These are phyloP conservation scores for Citrus mangshanensis DNA, from an alignment of 345 rosid species.

Conservation along the genomic window DNA sequence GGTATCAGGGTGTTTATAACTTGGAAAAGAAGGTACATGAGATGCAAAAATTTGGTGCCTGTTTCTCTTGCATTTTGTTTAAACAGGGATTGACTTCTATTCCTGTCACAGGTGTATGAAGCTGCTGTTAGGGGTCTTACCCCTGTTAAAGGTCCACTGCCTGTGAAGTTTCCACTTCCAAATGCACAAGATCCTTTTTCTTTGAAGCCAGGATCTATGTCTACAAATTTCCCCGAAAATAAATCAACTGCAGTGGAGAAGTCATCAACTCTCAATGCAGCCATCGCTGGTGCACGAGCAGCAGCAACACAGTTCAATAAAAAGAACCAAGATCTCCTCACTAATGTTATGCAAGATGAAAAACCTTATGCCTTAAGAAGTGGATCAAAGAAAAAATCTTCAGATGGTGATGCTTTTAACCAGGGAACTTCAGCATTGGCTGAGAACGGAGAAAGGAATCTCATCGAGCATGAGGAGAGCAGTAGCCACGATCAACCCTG, in stretches of 20 bases:
- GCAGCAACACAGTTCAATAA: slow-evolving; percentile 80
- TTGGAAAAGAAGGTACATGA: slow-evolving; percentile 78
- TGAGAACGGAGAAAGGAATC: slow-evolving; percentile 6
- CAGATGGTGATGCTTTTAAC: slow-evolving; percentile 25
- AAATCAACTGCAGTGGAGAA: slow-evolving; percentile 35
- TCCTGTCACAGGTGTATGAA: slow-evolving; percentile 47
- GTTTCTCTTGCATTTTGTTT: not conserved
- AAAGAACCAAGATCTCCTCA: slow-evolving; percentile 32
- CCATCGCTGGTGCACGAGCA: slow-evolving; percentile 82
- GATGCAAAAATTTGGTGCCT: not conserved
- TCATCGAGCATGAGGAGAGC: slow-evolving; percentile 14
- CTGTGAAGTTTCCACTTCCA: slow-evolving; percentile 73
- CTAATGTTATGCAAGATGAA: slow-evolving; percentile 12
- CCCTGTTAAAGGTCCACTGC: slow-evolving; percentile 44
- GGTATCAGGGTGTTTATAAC: slow-evolving; percentile 82
- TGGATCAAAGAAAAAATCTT: slow-evolving; percentile 13
- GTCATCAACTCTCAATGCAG: slow-evolving; percentile 57
- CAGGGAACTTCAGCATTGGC: slow-evolving; percentile 1
- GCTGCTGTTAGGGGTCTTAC: slow-evolving; percentile 82
- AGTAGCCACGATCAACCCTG: slow-evolving; percentile 19
- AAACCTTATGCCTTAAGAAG: slow-evolving; percentile 13
- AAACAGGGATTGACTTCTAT: not conserved
- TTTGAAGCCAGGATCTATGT: slow-evolving; percentile 72
- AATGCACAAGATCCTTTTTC: slow-evolving; percentile 66
- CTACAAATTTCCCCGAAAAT: slow-evolving; percentile 15